Evolutionary conservation across 2,329 filamentous ascomycete genomes (phyloP).

Genomic region (Lachnellula arida): DNA sequence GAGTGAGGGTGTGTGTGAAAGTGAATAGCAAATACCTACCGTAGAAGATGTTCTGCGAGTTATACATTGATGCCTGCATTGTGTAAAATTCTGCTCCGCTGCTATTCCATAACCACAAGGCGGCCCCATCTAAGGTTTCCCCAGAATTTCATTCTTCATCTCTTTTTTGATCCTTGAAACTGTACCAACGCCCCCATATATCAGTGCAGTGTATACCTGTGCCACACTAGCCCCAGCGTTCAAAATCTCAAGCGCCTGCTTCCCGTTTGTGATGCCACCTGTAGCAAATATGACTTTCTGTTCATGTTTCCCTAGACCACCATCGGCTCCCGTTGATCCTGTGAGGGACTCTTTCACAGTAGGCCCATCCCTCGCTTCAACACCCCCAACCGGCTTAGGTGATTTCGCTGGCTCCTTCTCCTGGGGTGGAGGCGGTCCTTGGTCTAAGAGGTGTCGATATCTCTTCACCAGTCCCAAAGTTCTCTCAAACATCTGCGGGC

Average conservation of each 20-base stretch:
- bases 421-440: conserved; percentile 36
- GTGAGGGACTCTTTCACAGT: conserved; percentile 22
- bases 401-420: background rate
- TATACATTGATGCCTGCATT: no score
- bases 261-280: conserved; percentile 84
- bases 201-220: conserved; percentile 80
- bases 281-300: conserved; percentile 86
- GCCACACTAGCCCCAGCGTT: conserved; percentile 87
- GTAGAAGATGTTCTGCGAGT: no score
- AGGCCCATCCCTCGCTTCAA: conserved; percentile 29
- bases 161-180: conserved; percentile 61
- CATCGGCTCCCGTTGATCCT: background rate
- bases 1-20: no score
- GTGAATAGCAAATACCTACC: no score
- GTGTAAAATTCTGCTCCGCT: no score
- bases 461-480: conserved; percentile 74
- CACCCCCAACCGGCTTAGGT: background rate
- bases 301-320: conserved; percentile 6
- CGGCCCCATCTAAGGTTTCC: conserved; percentile 30
- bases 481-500: conserved; percentile 79
- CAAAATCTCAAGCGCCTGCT: conserved; percentile 75
- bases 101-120: no score
- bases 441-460: conserved; percentile 68
- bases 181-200: conserved; percentile 59
- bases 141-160: conserved; percentile 45